Conservation (phyloP, 108 stramenopile species). For the Fragilariopsis cylindrus region DNA sequence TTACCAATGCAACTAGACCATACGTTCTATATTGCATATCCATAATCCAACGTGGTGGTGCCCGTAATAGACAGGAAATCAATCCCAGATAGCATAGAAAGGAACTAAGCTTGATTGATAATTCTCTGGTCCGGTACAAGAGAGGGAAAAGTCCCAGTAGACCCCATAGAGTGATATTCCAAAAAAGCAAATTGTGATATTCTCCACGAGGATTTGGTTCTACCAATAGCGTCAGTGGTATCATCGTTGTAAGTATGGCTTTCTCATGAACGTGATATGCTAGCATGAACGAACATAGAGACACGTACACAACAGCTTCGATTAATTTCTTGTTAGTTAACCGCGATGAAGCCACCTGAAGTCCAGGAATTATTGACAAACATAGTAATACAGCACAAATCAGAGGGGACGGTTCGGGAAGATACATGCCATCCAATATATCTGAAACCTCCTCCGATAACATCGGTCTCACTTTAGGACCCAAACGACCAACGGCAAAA, state of each 20-base stretch:
- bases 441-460: not conserved
- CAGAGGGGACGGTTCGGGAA: slow-evolving; percentile 66
- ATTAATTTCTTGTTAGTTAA: slow-evolving; percentile 31
- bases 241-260: slow-evolving; percentile 85
- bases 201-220: slow-evolving; percentile 2
- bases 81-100: slow-evolving; percentile 53
- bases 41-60: slow-evolving; percentile 5
- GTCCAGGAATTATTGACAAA: slow-evolving; percentile 49
- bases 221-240: slow-evolving; percentile 68
- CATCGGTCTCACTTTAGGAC: not conserved
- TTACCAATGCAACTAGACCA: slow-evolving; percentile 15
- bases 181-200: slow-evolving; percentile 47
- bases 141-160: slow-evolving; percentile 72
- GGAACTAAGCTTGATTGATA: slow-evolving; percentile 53
- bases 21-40: slow-evolving; percentile 18
- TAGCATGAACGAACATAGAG: slow-evolving; percentile 69
- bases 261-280: slow-evolving; percentile 98
- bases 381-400: slow-evolving; percentile 55
- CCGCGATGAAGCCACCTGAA: slow-evolving; percentile 31
- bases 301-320: slow-evolving; percentile 59
- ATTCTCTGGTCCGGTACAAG: slow-evolving; percentile 63
- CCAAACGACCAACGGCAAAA: slow-evolving; percentile 20
- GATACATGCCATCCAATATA: not conserved
- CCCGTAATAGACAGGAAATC: slow-evolving; percentile 18
- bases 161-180: slow-evolving; percentile 54